Evolutionary conservation across 1,284 basidiomycete genomes (phyloP).

Genomic region (Meira nashicola): DNA sequence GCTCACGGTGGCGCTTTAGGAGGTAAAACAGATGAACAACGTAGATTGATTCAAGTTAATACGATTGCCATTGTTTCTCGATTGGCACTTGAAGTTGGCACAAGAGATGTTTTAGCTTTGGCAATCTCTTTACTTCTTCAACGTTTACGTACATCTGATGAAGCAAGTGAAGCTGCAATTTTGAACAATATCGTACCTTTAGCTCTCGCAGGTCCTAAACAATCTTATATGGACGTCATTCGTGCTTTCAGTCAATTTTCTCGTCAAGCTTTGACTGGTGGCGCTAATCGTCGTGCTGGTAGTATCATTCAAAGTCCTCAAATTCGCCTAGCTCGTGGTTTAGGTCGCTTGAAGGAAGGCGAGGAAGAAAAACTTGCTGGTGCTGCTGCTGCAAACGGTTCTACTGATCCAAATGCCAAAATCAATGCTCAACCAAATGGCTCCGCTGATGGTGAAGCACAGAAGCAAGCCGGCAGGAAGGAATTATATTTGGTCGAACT

Average conservation of each 20-base stretch:
- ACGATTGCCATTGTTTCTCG: slow-evolving; percentile 61
- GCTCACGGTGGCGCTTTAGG: slow-evolving; percentile 21
- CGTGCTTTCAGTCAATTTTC: slow-evolving; percentile 80
- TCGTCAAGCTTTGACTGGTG: slow-evolving; percentile 60
- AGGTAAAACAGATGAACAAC: slow-evolving; percentile 69
- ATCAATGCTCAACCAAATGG: not conserved
- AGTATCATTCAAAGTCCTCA: slow-evolving; percentile 51
- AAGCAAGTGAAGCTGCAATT: slow-evolving; percentile 81
- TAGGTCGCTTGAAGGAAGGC: slow-evolving; percentile 22
- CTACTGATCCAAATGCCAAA: not conserved
- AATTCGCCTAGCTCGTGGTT: slow-evolving; percentile 32
- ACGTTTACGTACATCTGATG: slow-evolving; percentile 74
- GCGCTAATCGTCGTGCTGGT: slow-evolving; percentile 26
- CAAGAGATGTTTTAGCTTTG: slow-evolving; percentile 41
- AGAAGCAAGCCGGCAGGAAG: slow-evolving; percentile 30
- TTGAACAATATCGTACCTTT: slow-evolving; percentile 86
- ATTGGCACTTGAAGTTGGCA: slow-evolving; percentile 41
- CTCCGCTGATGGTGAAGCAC: slow-evolving; percentile 10
- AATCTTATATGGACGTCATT: slow-evolving; percentile 77
- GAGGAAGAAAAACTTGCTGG: slow-evolving; percentile 6
- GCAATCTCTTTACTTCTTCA: slow-evolving; percentile 84
- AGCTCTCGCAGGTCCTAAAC: slow-evolving; percentile 71
- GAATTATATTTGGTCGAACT: slow-evolving; percentile 72
- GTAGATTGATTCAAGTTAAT: slow-evolving; percentile 75
- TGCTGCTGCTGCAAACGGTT: not conserved